Base-by-base conservation (phyloP, 805 yeast species). In the Candida arabinofermentans region DNA sequence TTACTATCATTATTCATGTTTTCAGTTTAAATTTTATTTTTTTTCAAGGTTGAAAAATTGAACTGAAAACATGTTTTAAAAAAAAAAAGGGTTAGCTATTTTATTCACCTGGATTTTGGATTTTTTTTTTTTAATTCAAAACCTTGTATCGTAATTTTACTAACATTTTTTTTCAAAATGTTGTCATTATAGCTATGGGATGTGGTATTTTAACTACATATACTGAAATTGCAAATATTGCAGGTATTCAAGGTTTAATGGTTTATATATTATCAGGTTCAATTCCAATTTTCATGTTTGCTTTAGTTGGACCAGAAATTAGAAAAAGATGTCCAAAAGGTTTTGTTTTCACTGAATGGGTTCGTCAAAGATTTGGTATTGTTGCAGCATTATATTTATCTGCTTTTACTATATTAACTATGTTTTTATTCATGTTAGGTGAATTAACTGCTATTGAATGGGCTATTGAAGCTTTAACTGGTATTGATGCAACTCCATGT, bases 321-420 rank as follows among this genome's bases (percentile, higher is more conserved):
- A 71, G 96, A 49, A 74, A 69, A 44, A 74, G 75, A 51, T 86
- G 95, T 52, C 97, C 97, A 0, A 78, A 86, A 8, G 97, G 96
- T 3, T 90, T 90, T 60, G 89, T 90, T 22, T 67, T 90, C 51
- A 88, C 96, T 4, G 96, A 90, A 59, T 90, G 97, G 97, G 91
- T 87, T n/a, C 76, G 86, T 57, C 77, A 77, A 36, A 70, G 96
- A 51, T 90, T 74, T 59, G 97, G 96, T 2, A 58, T 71, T 5
- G 64, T 82, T 13, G 72, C 95, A 3, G 84, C 87, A 1, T 66
- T 87, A 50, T 86, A 87, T 52, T 64, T 90, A 35, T 82, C 95
- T 12, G 79, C 79, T 35, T 86, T 89, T 62, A 87, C 96, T 1
- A 75, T 90, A 40, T 71, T 90, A 49, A 89, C 96, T 8, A 75